Evolutionary conservation across 306 rosid genomes (phyloP), one percentile per base, ranked within the genome.

Genomic region (Elaeagnus macrophylla): DNA sequence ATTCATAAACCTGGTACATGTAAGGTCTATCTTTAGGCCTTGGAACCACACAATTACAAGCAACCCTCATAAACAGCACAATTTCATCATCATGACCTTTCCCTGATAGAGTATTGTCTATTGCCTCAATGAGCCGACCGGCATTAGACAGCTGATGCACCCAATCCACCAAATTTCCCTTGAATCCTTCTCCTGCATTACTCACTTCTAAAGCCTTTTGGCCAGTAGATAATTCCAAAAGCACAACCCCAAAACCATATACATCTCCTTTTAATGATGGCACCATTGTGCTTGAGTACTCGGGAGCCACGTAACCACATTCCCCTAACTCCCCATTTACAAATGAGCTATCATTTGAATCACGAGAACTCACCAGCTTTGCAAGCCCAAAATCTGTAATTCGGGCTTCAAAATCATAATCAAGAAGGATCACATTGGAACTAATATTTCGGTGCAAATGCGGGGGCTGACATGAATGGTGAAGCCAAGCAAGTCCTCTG

Each of bases 401-500:
- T 10, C 80, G 72, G 12, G 86, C 82, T 57, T 80, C 86, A 11
- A 80, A 80, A 64, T 80, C 86, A 39, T 76, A 73, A 51, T 80
- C 86, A 42, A 80, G 82, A 65, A 80, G 75, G 39, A 80, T 48
- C 44, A 73, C 72, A 60, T 73, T 69, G 7, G 86, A 80, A 63
- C 79, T 72, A 45, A 80, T 80, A 53, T 73, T 75, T 61, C 76
- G 80, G 36, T 80, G 86, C 67, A 76, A 42, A 47, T 69, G 48
- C 0, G 82, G 80, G 1, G 82, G 86, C 15, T 76, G 81, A 51
- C 82, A 80, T 0, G 65, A 78, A 59, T 80, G 82, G 61, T 80
- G 86, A 62, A 80, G 77, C 86, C 86, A 80, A 54, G 86, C 77
- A 54, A 80, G 69, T 15, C 86, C 86, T 50, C 77, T 70, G 25